Percentiles rank a stretch among this genome's conserved stretches.
These are phyloP conservation scores for Aethionema arabicum DNA, from an alignment of 345 rosid genomes.

Conservation along the genomic window DNA sequence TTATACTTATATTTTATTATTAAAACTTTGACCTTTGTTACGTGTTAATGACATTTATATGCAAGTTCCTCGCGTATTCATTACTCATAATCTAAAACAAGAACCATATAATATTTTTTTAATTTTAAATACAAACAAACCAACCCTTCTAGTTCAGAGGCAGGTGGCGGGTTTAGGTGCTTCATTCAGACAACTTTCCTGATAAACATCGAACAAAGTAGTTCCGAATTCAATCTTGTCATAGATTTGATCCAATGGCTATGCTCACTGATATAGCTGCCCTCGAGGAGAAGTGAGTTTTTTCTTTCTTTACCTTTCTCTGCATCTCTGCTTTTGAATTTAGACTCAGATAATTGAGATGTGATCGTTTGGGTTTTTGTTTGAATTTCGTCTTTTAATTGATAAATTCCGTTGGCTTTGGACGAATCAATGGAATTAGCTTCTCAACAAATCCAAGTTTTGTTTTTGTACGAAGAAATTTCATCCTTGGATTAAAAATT, in stretches of 20 bases:
- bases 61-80: no score
- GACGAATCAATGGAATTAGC: background rate
- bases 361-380: constrained; percentile 15
- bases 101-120: no score
- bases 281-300: constrained; percentile 32
- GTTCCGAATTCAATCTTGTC: background rate
- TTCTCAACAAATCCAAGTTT: background rate
- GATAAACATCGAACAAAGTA: constrained; percentile 16
- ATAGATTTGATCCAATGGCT: constrained; percentile 32
- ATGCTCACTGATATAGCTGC: constrained; percentile 25
- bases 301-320: no score
- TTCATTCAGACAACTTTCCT: background rate
- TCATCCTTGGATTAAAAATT: constrained; percentile 2
- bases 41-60: no score
- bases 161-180: no score
- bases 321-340: constrained; percentile 5
- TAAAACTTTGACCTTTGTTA: no score
- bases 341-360: constrained; percentile 9
- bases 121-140: no score
- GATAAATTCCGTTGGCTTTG: constrained; percentile 6
- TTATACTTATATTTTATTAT: no score
- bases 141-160: no score
- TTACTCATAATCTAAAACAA: no score
- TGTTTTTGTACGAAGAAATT: constrained; percentile 3
- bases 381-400: constrained; percentile 13